Evolutionary conservation across 192 early-diverging fungal species (phyloP).

Genomic region (Geosiphon pyriformis): DNA sequence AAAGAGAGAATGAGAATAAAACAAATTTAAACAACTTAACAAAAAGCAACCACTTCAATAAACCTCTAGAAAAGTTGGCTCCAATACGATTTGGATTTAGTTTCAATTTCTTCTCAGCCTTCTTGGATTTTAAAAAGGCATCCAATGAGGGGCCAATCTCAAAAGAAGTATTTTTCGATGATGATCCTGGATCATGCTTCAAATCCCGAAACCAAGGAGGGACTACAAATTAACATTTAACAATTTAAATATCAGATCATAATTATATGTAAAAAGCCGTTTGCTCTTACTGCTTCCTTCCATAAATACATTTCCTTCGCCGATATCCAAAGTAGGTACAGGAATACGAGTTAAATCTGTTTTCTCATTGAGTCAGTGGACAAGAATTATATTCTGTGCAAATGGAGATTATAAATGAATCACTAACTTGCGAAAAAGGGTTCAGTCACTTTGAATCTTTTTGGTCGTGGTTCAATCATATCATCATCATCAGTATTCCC

Average conservation of each 20-base stretch:
- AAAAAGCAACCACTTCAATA: not conserved
- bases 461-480: not conserved
- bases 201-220: not conserved
- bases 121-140: not conserved
- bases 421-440: not conserved
- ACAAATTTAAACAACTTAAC: not conserved
- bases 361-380: too few species aligned
- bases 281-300: too few species aligned
- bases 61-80: not conserved
- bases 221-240: too few species aligned
- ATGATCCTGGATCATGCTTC: not conserved
- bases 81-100: slow-evolving; percentile 4
- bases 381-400: too few species aligned
- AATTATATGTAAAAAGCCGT: too few species aligned
- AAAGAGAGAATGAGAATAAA: not conserved
- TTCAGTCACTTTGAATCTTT: not conserved
- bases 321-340: not conserved
- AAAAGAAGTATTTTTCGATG: not conserved
- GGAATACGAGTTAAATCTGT: not conserved
- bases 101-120: not conserved
- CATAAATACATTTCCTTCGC: slow-evolving; percentile 2
- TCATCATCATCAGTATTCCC: not conserved
- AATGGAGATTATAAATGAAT: not conserved
- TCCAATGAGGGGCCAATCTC: slow-evolving; percentile 2
- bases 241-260: not conserved